phyloP scores from a whole-genome alignment of 177 flowering plant species.

The Vitis hybrid region DNA sequence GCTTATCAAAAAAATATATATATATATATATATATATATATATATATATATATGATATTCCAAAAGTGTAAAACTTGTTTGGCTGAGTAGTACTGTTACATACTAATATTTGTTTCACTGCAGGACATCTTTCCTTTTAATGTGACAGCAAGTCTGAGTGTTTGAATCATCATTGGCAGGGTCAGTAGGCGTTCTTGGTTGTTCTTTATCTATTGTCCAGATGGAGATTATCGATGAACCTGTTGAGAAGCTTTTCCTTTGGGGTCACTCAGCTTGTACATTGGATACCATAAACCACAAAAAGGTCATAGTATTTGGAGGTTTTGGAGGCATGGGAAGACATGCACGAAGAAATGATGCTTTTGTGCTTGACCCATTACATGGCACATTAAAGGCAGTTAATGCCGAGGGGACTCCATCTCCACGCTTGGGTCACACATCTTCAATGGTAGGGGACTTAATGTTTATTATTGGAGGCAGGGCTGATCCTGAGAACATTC shows the following conservation, averaged over 20 bases:
- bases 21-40: neutral
- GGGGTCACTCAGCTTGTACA: conserved; percentile 85
- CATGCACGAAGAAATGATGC: conserved; percentile 81
- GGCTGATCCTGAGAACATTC: conserved; percentile 73
- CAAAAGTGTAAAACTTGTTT: neutral
- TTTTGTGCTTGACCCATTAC: conserved; percentile 55
- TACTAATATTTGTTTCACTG: conserved; percentile 29
- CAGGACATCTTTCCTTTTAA: conserved; percentile 35
- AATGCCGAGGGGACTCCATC: conserved; percentile 47
- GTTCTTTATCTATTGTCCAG: conserved; percentile 37
- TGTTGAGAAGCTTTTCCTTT: conserved; percentile 72
- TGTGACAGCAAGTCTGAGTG: conserved; percentile 43
- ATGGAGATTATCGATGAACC: conserved; percentile 62
- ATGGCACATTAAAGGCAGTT: conserved; percentile 38
- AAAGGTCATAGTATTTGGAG: conserved; percentile 74
- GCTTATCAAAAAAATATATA: too few species aligned
- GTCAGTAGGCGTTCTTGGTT: conserved; percentile 22
- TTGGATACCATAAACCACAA: conserved; percentile 17
- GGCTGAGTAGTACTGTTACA: conserved; percentile 10
- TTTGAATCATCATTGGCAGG: conserved; percentile 67
- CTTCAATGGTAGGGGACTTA: conserved; percentile 56
- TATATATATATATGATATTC: neutral
- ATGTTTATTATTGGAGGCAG: conserved; percentile 87
- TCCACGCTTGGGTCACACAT: conserved; percentile 82
- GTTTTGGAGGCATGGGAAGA: conserved; percentile 92